phyloP scores from a whole-genome alignment of 2,329 filamentous ascomycete species.

The Xylariomycetidae sp. region DNA sequence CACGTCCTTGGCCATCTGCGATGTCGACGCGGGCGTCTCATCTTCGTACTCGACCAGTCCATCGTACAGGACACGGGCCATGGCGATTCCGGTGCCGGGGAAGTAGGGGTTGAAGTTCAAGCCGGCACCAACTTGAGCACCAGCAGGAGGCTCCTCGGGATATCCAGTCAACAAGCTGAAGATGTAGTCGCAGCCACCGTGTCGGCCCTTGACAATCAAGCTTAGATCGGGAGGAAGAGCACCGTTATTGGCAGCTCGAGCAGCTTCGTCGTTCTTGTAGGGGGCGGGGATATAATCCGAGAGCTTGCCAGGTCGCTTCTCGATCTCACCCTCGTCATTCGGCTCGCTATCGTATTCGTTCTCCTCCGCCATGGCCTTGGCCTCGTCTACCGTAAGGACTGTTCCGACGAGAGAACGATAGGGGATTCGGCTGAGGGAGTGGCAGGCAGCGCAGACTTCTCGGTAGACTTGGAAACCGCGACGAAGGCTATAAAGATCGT shows the following conservation, averaged over 20 bases:
- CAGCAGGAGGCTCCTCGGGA: constrained; percentile 90
- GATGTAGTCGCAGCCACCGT: constrained; percentile 98
- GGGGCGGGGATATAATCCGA: constrained; percentile 93
- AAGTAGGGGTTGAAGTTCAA: constrained; percentile 99
- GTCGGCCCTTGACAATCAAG: constrained; percentile 94
- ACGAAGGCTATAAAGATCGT: constrained; percentile 72
- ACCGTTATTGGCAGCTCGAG: constrained; percentile 96
- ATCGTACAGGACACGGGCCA: constrained; percentile 98
- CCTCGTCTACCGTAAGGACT: constrained; percentile 94
- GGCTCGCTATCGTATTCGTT: constrained; percentile 98
- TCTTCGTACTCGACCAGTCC: constrained; percentile 98
- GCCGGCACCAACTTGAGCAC: constrained; percentile 76
- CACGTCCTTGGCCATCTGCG: constrained; percentile 99
- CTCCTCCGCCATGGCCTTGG: constrained; percentile 94
- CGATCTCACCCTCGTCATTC: constrained; percentile 95
- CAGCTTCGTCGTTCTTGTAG: constrained; percentile 99
- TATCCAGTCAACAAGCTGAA: constrained; percentile 96
- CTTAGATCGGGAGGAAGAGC: constrained; percentile 95
- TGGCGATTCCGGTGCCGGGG: constrained; percentile 96
- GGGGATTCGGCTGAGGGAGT: constrained; percentile 90
- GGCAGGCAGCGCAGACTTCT: constrained; percentile 96
- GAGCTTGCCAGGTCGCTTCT: constrained; percentile 97
- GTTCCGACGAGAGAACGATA: constrained; percentile 89
- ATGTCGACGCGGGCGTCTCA: constrained; percentile 86
- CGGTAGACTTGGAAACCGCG: constrained; percentile 99